Evolutionary conservation across 2,329 filamentous ascomycete species (phyloP).

Genomic region (Escovopsis sp.): DNA sequence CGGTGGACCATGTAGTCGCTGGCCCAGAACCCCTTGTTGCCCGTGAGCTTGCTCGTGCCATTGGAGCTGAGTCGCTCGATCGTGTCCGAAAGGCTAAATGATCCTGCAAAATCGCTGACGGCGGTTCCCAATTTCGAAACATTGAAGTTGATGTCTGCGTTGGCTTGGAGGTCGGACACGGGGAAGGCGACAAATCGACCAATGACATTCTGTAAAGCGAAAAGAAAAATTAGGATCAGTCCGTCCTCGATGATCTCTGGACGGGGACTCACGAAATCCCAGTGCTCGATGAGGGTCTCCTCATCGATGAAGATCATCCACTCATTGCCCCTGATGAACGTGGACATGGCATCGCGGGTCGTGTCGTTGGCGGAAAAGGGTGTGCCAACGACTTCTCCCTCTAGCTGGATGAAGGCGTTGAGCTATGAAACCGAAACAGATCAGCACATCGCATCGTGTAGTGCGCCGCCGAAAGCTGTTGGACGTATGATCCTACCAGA

Average conservation of each 20-base stretch:
- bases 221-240: neutral
- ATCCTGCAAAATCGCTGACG: conserved; percentile 8
- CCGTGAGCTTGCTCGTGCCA: conserved; percentile 10
- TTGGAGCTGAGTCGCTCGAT: conserved; percentile 10
- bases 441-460: neutral
- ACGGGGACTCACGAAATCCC: conserved; percentile 9
- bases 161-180: conserved; percentile 10
- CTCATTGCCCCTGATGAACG: conserved; percentile 9
- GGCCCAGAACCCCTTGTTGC: conserved; percentile 12
- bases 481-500: conserved; percentile 4
- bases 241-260: neutral
- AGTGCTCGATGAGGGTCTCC: conserved; percentile 7
- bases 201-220: conserved; percentile 8
- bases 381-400: conserved; percentile 10
- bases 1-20: conserved; percentile 13
- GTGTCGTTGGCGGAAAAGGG: conserved; percentile 8
- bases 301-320: conserved; percentile 11
- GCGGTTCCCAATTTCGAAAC: conserved; percentile 9
- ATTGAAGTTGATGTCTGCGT: conserved; percentile 13
- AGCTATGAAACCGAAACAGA: conserved; percentile 1
- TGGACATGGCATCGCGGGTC: conserved; percentile 9
- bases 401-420: conserved; percentile 12
- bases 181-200: conserved; percentile 12
- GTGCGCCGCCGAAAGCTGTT: no score
- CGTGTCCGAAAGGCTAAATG: conserved; percentile 5